Conservation (phyloP, 306 rosid species). For the Leucaena leucocephala region DNA sequence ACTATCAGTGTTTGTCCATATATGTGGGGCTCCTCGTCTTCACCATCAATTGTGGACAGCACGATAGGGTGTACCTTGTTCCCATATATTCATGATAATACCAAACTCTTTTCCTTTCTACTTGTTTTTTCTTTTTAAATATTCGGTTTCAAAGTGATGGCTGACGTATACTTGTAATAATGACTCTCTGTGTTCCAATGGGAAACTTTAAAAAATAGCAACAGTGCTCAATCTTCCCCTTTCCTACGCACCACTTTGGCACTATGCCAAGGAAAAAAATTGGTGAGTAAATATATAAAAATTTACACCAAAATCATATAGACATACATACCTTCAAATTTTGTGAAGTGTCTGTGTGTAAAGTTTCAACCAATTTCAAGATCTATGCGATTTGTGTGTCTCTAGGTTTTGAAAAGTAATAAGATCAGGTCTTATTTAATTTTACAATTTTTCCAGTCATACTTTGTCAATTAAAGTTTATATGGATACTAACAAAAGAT, state of each 20-base stretch:
- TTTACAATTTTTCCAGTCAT: no score
- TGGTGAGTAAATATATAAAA: not conserved
- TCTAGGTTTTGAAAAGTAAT: no score
- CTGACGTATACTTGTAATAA: constrained; percentile 48
- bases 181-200: constrained; percentile 34
- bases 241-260: not conserved
- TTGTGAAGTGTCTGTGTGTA: no score
- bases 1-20: not conserved
- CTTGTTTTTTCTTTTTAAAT: not conserved
- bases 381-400: no score
- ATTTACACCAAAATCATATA: no score
- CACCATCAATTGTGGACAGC: constrained; percentile 7
- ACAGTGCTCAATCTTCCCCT: not conserved
- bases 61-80: constrained; percentile 42
- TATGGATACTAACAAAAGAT: no score
- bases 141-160: constrained; percentile 55
- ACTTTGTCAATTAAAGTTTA: no score
- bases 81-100: constrained; percentile 48
- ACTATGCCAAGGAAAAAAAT: not conserved
- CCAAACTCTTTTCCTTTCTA: constrained; percentile 28
- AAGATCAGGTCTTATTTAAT: not conserved
- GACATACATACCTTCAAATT: no score
- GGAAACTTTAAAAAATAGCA: constrained; percentile 45
- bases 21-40: no score
- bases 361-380: no score